Percentiles rank a stretch among this genome's conserved stretches.
These are phyloP conservation scores for Debaryomyces udenii DNA, from an alignment of 1,139 yeast genomes.

Conservation along the genomic window DNA sequence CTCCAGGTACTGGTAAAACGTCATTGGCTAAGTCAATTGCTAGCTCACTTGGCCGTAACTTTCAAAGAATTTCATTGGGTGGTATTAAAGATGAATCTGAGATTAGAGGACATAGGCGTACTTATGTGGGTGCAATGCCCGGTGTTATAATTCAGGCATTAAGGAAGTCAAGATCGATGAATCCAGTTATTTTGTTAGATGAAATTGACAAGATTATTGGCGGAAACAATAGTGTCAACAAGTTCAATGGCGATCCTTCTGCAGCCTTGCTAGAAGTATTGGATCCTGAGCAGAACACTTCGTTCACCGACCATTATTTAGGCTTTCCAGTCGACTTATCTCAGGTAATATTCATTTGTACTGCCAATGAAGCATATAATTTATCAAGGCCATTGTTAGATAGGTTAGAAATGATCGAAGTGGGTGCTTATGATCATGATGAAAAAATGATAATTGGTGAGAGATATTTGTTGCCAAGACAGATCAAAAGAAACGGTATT, in stretches of 20 bases:
- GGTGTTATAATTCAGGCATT: constrained; percentile 81
- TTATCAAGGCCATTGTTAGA: constrained; percentile 82
- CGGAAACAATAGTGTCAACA: constrained; percentile 51
- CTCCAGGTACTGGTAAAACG: constrained; percentile 96
- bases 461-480: constrained; percentile 78
- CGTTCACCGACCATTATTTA: constrained; percentile 81
- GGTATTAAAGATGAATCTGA: constrained; percentile 92
- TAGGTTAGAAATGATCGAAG: constrained; percentile 81
- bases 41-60: constrained; percentile 72
- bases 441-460: constrained; percentile 79
- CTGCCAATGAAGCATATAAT: constrained; percentile 81
- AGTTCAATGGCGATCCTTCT: constrained; percentile 83
- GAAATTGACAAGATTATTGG: constrained; percentile 86
- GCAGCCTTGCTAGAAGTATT: constrained; percentile 88
- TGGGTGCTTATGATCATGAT: constrained; percentile 79
- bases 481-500: constrained; percentile 70
- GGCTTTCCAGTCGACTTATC: constrained; percentile 89
- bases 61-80: constrained; percentile 84
- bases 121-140: constrained; percentile 94
- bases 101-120: constrained; percentile 88
- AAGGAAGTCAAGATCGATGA: constrained; percentile 77
- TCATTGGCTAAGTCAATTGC: constrained; percentile 89
- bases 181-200: constrained; percentile 86
- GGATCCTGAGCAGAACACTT: constrained; percentile 86
- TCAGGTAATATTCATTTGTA: constrained; percentile 81